Percentiles rank a stretch among this genome's conserved stretches.
Evolutionary conservation across 75 land plant genomes (phyloP).

Genomic region (Picea glauca): DNA sequence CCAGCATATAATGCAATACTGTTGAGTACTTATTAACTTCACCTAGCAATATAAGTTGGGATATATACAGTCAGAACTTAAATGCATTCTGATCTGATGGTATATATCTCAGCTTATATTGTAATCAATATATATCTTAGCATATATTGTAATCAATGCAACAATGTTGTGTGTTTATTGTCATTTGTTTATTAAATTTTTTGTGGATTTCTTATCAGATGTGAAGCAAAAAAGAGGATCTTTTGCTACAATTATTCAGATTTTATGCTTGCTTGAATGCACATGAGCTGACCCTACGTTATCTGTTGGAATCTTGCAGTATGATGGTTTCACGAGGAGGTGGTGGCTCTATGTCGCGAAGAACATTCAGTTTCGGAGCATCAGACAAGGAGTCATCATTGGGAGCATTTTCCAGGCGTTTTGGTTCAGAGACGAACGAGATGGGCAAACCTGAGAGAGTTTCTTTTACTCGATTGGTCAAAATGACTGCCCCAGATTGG

Average conservation of each 20-base stretch:
- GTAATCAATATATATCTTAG: no score
- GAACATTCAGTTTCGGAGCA: slow-evolving; percentile 53
- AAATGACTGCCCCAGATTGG: slow-evolving; percentile 86
- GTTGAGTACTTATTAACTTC: no score
- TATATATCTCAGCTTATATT: no score
- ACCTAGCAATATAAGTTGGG: no score
- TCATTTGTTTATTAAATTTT: no score
- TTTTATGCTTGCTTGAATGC: background rate
- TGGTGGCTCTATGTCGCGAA: slow-evolving; percentile 40
- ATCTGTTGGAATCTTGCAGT: background rate
- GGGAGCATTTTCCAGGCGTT: slow-evolving; percentile 9
- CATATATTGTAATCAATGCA: no score
- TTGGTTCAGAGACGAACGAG: slow-evolving; percentile 17
- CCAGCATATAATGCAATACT: no score
- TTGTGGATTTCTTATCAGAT: no score
- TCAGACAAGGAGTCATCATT: slow-evolving; percentile 55
- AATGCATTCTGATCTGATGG: no score
- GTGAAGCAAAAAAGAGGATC: background rate
- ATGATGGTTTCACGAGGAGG: slow-evolving; percentile 29
- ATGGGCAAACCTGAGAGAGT: slow-evolving; percentile 10
- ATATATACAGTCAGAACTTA: no score
- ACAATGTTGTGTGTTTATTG: no score
- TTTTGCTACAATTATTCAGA: background rate
- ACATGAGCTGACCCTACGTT: background rate
- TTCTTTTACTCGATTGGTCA: slow-evolving; percentile 52